phyloP scores from a whole-genome alignment of 352 stramenopile genomes.

The Phytophthora tubulina region DNA sequence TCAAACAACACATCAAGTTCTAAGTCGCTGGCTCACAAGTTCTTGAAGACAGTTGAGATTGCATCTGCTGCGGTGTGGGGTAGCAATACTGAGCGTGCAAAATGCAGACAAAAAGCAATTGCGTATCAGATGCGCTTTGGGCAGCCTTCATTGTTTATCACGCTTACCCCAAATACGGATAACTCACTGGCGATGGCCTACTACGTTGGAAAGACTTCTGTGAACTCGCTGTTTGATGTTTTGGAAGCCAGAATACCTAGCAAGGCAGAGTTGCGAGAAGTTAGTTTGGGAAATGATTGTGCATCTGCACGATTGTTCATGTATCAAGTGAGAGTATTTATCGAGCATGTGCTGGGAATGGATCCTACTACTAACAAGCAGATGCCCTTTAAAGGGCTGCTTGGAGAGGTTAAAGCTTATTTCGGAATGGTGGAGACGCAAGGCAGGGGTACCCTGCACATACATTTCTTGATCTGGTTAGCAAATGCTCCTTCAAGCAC shows the following conservation, averaged over 20 bases:
- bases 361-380: background rate
- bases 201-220: conserved; percentile 12
- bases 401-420: conserved; percentile 2
- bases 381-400: background rate
- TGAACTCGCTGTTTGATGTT: conserved; percentile 10
- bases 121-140: conserved; percentile 16
- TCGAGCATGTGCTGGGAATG: conserved; percentile 1
- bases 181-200: conserved; percentile 15
- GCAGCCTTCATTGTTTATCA: conserved; percentile 17
- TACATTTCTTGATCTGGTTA: background rate
- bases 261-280: background rate
- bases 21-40: background rate
- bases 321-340: conserved; percentile 4
- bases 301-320: conserved; percentile 14
- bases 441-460: background rate
- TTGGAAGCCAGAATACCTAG: background rate
- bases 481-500: background rate
- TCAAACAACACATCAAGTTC: background rate
- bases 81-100: conserved; percentile 3
- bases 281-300: conserved; percentile 13
- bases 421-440: background rate
- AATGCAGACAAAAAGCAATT: conserved; percentile 10
- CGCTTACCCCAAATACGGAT: conserved; percentile 11
- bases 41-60: conserved; percentile 16
- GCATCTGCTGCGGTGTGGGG: conserved; percentile 1